Evolutionary conservation across 2,329 filamentous ascomycete species (phyloP), one percentile per base, ranked within the genome.

Genomic region (Thermothelomyces thermophilus): DNA sequence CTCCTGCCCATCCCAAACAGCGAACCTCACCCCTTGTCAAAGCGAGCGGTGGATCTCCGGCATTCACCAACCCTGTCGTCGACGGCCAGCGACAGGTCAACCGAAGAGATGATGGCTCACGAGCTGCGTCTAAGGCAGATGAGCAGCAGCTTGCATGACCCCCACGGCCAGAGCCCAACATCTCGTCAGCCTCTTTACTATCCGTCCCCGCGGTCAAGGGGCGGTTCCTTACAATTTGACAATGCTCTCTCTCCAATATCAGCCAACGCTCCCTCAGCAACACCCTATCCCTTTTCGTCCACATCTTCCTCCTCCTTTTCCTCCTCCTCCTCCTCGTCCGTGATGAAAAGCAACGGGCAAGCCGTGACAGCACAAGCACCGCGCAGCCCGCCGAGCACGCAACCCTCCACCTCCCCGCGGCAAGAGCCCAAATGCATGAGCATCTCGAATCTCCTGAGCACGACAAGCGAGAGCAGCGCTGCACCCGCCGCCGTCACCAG

Each of bases 341-440:
- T n/a, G n/a, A n/a, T n/a, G n/a, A n/a, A n/a, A n/a, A n/a, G n/a
- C n/a, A 58, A 53, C 50, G 45, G 42, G 40, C 54, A 50, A 14
- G 42, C 54, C 14, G 33, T 42, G 11, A 39, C 50, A 10, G 34
- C 58, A n/a, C 53, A 50, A 24, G 48, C 53, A 6, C 58, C 56
- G 2, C 55, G 52, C 14, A 62, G 59, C 34, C 60, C 60, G 16
- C 55, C 60, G 6, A 57, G 48, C 40, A 58, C 52, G 13, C 58
- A 58, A 31, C 42, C 50, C 10, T 57, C 59, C 14, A 43, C 55
- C 8, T 62, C 61, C 1, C 62, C 63, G 1, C 56, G 57, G 19
- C 53, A 60, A 16, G 62, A 62, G 35, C 30, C 56, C 24, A 63
- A 60, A 48, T 60, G 60, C 16, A 65, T 66, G 62, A 61, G 60